phyloP scores from a whole-genome alignment of 306 rosid genomes.

The Vigna mungo region DNA sequence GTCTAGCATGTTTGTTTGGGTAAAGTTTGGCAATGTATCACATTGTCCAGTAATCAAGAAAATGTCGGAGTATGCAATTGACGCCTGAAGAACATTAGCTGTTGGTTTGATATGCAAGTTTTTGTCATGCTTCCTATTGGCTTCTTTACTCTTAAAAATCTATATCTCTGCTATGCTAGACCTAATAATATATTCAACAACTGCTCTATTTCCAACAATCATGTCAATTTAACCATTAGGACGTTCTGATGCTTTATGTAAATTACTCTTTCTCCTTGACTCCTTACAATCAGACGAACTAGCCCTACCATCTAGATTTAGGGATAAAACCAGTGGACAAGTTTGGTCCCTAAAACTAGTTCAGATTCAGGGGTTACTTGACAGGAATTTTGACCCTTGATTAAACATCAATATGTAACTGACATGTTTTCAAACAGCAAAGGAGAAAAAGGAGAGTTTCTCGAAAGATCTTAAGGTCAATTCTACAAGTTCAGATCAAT shows the following conservation, averaged over 20 bases:
- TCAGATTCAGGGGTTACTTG: background rate
- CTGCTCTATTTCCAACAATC: slow-evolving; percentile 12
- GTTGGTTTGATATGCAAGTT: background rate
- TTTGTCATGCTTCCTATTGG: background rate
- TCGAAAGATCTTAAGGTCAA: background rate
- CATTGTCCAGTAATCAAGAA: slow-evolving; percentile 42
- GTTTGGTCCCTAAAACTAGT: background rate
- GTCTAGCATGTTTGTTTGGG: background rate
- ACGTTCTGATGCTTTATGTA: slow-evolving; percentile 18
- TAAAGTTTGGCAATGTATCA: slow-evolving; percentile 9
- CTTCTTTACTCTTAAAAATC: background rate
- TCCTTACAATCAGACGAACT: background rate
- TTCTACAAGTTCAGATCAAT: slow-evolving; percentile 1
- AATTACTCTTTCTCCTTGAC: background rate
- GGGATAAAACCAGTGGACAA: slow-evolving; percentile 3
- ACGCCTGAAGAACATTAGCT: background rate
- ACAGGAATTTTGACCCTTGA: slow-evolving; percentile 1
- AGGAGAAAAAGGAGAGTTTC: background rate
- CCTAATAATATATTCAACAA: slow-evolving; percentile 8
- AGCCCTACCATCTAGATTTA: background rate
- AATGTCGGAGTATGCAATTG: slow-evolving; percentile 16
- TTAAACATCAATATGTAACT: background rate
- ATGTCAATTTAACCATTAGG: slow-evolving; percentile 20
- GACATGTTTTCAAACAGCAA: background rate
- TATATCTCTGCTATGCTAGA: slow-evolving; percentile 6